These are phyloP conservation scores for Apiospora malaysiana DNA, from an alignment of 2,329 filamentous ascomycete species.

Conservation along the genomic window DNA sequence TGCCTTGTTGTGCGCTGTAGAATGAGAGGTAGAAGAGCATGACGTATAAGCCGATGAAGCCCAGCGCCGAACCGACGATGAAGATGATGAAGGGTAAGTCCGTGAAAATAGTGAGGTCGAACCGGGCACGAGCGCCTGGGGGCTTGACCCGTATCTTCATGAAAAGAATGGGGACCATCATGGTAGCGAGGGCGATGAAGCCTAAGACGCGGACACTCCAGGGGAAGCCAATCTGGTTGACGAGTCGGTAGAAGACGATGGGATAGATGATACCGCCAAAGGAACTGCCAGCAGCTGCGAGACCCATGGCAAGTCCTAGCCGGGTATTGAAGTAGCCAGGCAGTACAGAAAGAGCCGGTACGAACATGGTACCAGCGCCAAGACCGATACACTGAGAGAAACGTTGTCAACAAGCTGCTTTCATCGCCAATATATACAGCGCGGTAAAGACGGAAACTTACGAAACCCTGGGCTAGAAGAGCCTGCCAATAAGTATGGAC, in stretches of 20 bases:
- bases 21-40: constrained; percentile 50
- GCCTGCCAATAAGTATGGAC: constrained; percentile 47
- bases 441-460: constrained; percentile 25
- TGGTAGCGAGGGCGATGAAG: constrained; percentile 43
- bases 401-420: constrained; percentile 36
- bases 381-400: constrained; percentile 29
- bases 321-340: constrained; percentile 52
- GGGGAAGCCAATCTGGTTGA: constrained; percentile 51
- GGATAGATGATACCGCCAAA: constrained; percentile 61
- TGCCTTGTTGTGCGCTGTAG: constrained; percentile 32
- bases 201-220: constrained; percentile 46
- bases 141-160: constrained; percentile 45
- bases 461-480: constrained; percentile 45
- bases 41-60: constrained; percentile 51
- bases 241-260: constrained; percentile 60
- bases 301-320: constrained; percentile 54
- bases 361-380: constrained; percentile 45
- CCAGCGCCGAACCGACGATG: constrained; percentile 36
- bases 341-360: constrained; percentile 41
- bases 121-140: constrained; percentile 43
- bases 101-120: constrained; percentile 48
- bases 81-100: constrained; percentile 45
- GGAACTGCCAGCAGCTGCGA: constrained; percentile 54
- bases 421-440: constrained; percentile 46
- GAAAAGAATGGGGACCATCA: constrained; percentile 37